Evolutionary conservation across 2,329 filamentous ascomycete species (phyloP).

Genomic region (Cordyceps militaris): DNA sequence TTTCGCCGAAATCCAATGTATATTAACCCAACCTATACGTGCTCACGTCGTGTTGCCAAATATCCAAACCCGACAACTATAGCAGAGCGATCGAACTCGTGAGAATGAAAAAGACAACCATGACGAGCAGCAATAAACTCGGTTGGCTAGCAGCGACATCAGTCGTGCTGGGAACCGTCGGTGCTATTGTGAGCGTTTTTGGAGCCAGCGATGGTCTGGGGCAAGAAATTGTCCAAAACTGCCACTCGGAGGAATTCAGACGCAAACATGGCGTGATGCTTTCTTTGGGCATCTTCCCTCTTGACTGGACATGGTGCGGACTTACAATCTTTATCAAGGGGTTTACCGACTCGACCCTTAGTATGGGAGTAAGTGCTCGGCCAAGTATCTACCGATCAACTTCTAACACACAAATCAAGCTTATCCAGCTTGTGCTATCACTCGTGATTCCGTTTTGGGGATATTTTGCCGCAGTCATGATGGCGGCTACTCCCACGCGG

Average conservation of each 20-base stretch:
- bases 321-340: neutral
- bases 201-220: neutral
- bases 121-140: neutral
- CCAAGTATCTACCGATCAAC: neutral
- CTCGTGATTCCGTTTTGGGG: neutral
- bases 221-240: neutral
- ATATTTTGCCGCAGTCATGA: neutral
- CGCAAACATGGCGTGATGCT: neutral
- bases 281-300: neutral
- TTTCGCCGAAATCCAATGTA: too few relatives aligned
- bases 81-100: too few relatives aligned
- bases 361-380: neutral
- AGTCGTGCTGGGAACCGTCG: neutral
- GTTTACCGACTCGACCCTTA: neutral
- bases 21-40: too few relatives aligned
- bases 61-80: too few relatives aligned
- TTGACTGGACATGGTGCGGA: neutral
- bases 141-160: neutral
- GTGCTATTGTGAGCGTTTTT: neutral
- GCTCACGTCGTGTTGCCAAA: too few relatives aligned
- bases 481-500: neutral
- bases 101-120: neutral
- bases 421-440: neutral
- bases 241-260: neutral
- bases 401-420: neutral